Evolutionary conservation across 441 rosid genomes (phyloP).

Genomic region (Gossypium trilobum): DNA sequence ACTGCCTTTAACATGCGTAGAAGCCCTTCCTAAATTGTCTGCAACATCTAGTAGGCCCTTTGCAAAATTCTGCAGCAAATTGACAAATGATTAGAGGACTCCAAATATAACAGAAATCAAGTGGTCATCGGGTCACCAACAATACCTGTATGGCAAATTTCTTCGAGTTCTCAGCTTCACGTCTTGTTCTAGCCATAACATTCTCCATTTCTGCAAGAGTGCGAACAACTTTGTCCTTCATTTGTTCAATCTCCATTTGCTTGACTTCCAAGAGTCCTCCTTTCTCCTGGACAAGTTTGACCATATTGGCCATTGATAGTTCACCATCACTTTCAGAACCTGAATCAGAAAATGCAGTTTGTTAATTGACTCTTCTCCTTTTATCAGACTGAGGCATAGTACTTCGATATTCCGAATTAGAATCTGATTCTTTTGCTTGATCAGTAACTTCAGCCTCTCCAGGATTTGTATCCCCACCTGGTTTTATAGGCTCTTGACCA

Average conservation of each 20-base stretch:
- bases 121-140: conserved; percentile 11
- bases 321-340: conserved; percentile 46
- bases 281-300: conserved; percentile 59
- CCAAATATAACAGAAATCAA: conserved; percentile 5
- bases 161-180: conserved; percentile 75
- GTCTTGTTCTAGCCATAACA: conserved; percentile 69
- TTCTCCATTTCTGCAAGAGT: conserved; percentile 86
- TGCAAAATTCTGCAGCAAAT: conserved; percentile 59
- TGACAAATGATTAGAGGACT: background rate
- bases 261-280: conserved; percentile 57
- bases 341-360: conserved; percentile 39
- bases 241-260: conserved; percentile 49
- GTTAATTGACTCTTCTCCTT: conserved; percentile 35
- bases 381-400: conserved; percentile 18
- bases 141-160: conserved; percentile 81
- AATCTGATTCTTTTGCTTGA: conserved; percentile 38
- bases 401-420: conserved; percentile 21
- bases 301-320: conserved; percentile 57
- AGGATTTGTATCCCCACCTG: conserved; percentile 24
- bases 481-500: conserved; percentile 21
- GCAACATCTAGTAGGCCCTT: conserved; percentile 77
- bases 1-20: conserved; percentile 70
- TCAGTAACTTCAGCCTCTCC: conserved; percentile 17
- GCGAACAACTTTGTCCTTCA: conserved; percentile 81
- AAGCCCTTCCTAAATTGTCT: conserved; percentile 85